A percentile compares a stretch with the other conserved stretches of the same genome.
Evolutionary conservation across 2,329 filamentous ascomycete genomes (phyloP).

Genomic region (Arthroderma uncinatum): DNA sequence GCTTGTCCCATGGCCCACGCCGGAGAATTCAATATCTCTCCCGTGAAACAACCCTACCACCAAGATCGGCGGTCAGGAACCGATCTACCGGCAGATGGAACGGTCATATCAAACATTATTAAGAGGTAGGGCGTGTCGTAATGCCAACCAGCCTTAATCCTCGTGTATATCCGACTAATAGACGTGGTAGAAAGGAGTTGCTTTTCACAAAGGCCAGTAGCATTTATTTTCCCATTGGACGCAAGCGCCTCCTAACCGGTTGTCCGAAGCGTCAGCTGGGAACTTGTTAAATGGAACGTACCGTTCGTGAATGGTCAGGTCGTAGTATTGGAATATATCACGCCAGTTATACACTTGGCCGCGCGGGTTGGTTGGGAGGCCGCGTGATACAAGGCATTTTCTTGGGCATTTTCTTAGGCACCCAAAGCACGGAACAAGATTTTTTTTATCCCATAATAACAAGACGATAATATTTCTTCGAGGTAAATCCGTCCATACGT

Average conservation of each 20-base stretch:
- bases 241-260: background rate
- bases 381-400: background rate
- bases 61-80: slow-evolving; percentile 1
- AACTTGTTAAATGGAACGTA: background rate
- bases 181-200: background rate
- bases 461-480: background rate
- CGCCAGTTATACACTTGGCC: background rate
- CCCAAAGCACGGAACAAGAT: background rate
- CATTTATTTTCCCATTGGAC: background rate
- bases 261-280: background rate
- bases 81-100: background rate
- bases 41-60: background rate
- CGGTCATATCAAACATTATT: background rate
- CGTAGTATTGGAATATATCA: background rate
- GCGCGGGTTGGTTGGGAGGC: background rate
- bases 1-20: background rate
- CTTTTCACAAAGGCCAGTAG: background rate
- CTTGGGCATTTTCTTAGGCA: background rate
- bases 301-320: background rate
- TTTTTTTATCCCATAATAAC: background rate
- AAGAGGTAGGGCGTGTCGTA: background rate
- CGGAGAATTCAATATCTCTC: background rate
- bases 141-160: background rate
- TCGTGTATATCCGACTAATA: background rate
- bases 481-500: background rate